These are phyloP conservation scores for Elymus sibiricus DNA, from an alignment of 176 grass and related monocot genomes.

Conservation along the genomic window DNA sequence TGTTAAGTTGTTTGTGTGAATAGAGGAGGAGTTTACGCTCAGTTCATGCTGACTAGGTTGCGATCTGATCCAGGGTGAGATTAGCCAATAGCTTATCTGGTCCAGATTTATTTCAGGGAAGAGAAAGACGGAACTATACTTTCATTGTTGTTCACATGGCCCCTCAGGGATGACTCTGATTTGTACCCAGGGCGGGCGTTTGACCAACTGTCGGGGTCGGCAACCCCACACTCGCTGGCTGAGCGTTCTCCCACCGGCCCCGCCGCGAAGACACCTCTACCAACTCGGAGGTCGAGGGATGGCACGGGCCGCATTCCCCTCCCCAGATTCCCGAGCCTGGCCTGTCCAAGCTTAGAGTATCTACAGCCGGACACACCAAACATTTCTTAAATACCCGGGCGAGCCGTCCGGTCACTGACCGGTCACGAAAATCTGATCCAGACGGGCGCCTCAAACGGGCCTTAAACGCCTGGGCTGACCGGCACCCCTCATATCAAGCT, in stretches of 20 bases:
- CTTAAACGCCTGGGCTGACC: no score
- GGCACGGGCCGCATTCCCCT: neutral
- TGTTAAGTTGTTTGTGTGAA: no score
- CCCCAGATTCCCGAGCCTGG: neutral
- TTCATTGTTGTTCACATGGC: neutral
- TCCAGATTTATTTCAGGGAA: neutral
- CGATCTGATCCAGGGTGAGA: neutral
- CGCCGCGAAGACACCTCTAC: neutral
- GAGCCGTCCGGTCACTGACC: no score
- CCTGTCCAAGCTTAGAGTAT: no score
- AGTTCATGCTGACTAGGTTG: neutral
- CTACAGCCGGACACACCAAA: no score
- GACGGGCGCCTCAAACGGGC: no score
- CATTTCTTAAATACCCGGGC: no score
- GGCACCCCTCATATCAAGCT: no score
- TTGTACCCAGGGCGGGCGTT: slow-evolving; percentile 5
- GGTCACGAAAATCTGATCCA: no score
- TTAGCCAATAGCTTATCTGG: neutral
- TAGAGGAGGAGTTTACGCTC: no score
- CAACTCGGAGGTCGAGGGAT: neutral
- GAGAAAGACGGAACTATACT: neutral
- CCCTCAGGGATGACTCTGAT: neutral
- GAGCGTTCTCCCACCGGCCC: neutral
- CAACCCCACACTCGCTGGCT: neutral
- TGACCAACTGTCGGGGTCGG: slow-evolving; percentile 38